Evolutionary conservation across 192 early-diverging fungal species (phyloP).

Genomic region (Pecoramyces ruminantium): DNA sequence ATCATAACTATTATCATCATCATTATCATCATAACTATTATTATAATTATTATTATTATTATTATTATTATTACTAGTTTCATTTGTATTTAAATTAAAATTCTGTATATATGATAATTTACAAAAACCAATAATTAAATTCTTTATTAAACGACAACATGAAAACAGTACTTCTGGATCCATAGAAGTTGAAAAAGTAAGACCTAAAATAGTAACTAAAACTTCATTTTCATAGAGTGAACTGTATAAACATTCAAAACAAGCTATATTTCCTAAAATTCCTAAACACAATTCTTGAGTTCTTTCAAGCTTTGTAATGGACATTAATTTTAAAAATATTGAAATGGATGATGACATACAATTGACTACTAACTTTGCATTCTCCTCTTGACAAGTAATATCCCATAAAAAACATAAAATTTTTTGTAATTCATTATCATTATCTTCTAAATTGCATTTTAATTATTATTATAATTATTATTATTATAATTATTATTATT

Average conservation of each 20-base stretch:
- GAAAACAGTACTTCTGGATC: background rate
- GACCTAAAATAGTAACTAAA: background rate
- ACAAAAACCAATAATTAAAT: background rate
- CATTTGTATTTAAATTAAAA: too few species aligned
- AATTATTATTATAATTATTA: too few species aligned
- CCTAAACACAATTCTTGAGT: background rate
- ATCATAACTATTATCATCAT: too few species aligned
- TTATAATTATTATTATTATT: too few species aligned
- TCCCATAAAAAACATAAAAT: background rate
- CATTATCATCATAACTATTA: too few species aligned
- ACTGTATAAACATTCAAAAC: background rate
- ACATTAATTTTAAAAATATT: background rate
- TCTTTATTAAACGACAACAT: background rate
- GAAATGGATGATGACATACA: background rate
- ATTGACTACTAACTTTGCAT: background rate
- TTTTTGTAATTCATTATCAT: background rate
- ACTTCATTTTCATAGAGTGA: background rate
- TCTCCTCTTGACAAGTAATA: background rate
- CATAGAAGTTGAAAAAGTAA: background rate
- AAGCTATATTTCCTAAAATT: background rate
- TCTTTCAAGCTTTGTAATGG: background rate
- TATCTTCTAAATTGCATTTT: too few species aligned
- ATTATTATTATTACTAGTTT: too few species aligned
- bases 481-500: background rate
- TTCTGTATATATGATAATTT: background rate